Base-by-base conservation (phyloP, 1,284 basidiomycete genomes). In the Boletus sp. region DNA sequence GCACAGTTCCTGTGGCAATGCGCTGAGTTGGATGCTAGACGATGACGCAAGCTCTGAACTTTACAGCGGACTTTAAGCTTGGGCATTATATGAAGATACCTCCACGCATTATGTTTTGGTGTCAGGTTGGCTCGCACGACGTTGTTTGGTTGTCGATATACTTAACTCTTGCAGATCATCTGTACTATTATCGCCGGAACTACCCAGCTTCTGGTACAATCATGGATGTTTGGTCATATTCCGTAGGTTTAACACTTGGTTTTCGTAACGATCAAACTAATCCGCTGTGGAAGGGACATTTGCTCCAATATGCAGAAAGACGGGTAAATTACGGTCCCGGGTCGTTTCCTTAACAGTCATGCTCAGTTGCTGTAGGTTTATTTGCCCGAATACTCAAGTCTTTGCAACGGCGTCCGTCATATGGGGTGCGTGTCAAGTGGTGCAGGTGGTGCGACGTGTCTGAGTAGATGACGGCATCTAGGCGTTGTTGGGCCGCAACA, bases 1-100 rank as follows among this genome's bases (percentile, higher is more conserved):
- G n/a, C 16, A 2, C 10, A 4, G 6, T 10, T 12, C 17, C 14
- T 14, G 6, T 7, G 9, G 17, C 19, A 8, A 2, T 1, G 13
- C 12, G 10, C 48, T 55, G 19, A 60, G 1, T 22, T 4, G 4
- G 20, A 14, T 16, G 5, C 9, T n/a, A 68, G 67, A 55, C 65
- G 8, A 62, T 67, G 61, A 16, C 48, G 5, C 72, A 74, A 53
- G 75, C 72, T 0, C 47, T 76, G n/a, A 54, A 55, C 5, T 78
- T 76, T 54, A 60, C 72, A 2, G 55, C 64, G 1, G 75, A 80
- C 46, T 63, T 71, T 38, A 77, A 76, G 57, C 66, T 76, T 10
- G 75, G 69, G 4, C 72, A 76, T 54, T 77, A 78, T 54, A 77
- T 76, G 69, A 80, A 80, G 60, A 60, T 78, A 14, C 70, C 74